Evolutionary conservation across 164 flowering plant species (phyloP).

Genomic region (Magnolia changhungtana): DNA sequence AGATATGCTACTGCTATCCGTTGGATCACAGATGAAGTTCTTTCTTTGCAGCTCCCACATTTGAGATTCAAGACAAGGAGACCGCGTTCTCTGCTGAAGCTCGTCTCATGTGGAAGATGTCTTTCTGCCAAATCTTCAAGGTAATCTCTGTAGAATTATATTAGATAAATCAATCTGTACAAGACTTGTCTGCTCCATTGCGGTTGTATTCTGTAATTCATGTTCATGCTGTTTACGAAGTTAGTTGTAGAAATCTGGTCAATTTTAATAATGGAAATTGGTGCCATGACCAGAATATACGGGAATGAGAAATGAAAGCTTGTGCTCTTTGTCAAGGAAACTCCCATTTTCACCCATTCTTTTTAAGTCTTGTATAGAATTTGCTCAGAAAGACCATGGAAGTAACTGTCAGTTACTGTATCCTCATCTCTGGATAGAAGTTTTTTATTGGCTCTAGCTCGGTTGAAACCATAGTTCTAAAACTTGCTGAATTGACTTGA

Average conservation of each 20-base stretch:
- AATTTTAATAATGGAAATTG: constrained; percentile 26
- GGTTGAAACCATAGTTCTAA: background rate
- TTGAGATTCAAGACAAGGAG: constrained; percentile 26
- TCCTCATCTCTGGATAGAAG: background rate
- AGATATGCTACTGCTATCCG: background rate
- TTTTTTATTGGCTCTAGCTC: background rate
- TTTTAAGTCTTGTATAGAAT: background rate
- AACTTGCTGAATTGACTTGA: background rate
- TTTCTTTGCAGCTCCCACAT: constrained; percentile 31
- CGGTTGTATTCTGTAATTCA: constrained; percentile 30
- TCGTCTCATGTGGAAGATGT: constrained; percentile 31
- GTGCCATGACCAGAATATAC: constrained; percentile 12
- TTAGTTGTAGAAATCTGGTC: constrained; percentile 27
- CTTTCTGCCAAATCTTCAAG: constrained; percentile 30
- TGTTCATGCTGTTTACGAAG: constrained; percentile 25
- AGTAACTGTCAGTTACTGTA: background rate
- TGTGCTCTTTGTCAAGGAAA: background rate
- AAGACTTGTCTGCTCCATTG: background rate
- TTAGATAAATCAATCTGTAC: constrained; percentile 3
- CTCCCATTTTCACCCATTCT: background rate
- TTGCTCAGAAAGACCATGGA: background rate
- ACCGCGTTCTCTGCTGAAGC: constrained; percentile 30
- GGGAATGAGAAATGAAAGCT: constrained; percentile 12
- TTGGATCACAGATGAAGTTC: background rate
- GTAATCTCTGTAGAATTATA: constrained; percentile 12